Evolutionary conservation across 2,329 filamentous ascomycete species (phyloP).

Genomic region (Aurifilum marmelostoma): DNA sequence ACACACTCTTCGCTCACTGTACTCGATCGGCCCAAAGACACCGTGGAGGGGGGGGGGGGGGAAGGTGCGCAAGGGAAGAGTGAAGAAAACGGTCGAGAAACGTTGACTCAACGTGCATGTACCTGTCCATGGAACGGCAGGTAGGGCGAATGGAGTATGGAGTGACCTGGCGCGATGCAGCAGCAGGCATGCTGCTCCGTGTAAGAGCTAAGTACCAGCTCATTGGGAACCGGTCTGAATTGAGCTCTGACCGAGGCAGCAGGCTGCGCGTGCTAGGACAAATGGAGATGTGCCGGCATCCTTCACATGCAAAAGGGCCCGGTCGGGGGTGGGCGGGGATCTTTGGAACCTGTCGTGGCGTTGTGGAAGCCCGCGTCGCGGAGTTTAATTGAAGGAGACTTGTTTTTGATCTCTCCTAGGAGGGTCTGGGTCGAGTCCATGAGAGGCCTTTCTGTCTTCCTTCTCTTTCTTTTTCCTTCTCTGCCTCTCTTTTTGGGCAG

Average conservation of each 20-base stretch:
- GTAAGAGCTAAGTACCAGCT: conserved; percentile 15
- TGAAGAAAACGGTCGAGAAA: conserved; percentile 15
- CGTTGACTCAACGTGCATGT: not conserved
- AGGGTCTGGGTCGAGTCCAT: too few relatives aligned
- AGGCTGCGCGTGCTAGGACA: not conserved
- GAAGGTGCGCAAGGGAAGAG: too few relatives aligned
- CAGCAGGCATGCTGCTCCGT: conserved; percentile 16
- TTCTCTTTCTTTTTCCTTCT: not conserved
- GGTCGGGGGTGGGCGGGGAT: too few relatives aligned
- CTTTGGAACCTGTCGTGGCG: too few relatives aligned
- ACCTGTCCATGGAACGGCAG: too few relatives aligned
- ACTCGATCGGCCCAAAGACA: not conserved
- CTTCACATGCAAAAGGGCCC: not conserved
- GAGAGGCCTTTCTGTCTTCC: not conserved
- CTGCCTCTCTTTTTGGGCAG: too few relatives aligned
- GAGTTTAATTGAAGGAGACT: not conserved
- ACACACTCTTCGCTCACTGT: not conserved
- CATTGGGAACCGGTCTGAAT: conserved; percentile 13
- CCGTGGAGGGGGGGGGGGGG: not conserved
- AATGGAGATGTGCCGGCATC: not conserved
- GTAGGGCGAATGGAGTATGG: too few relatives aligned
- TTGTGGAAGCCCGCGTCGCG: not conserved
- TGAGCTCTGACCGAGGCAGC: not conserved
- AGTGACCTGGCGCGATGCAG: conserved; percentile 6
- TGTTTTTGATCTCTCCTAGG: not conserved